These are phyloP conservation scores for Linnemannia exigua DNA, from an alignment of 192 early-diverging fungal species.

Conservation along the genomic window DNA sequence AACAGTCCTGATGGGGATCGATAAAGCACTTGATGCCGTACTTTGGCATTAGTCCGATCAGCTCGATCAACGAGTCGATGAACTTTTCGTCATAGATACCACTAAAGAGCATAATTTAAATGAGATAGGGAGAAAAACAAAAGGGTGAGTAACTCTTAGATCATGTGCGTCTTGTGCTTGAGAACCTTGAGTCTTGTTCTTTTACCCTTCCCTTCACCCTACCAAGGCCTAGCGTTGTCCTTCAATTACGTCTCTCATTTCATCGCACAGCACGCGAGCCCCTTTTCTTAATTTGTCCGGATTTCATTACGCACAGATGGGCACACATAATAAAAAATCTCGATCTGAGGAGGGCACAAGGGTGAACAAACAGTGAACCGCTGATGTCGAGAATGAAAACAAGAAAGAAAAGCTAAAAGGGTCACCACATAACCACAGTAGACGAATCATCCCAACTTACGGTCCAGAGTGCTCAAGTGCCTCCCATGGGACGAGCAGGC, in stretches of 20 bases:
- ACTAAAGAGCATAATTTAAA: conserved; percentile 21
- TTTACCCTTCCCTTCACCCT: background rate
- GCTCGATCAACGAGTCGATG: conserved; percentile 78
- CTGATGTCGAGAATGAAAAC: background rate
- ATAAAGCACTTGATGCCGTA: conserved; percentile 90
- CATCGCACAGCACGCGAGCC: conserved; percentile 6
- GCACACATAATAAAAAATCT: background rate
- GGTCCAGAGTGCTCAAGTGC: conserved; percentile 83
- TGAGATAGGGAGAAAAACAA: background rate
- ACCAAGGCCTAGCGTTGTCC: background rate
- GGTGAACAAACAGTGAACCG: background rate
- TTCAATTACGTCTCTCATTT: background rate
- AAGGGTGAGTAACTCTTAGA: background rate
- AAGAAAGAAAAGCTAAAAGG: background rate
- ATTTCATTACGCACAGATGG: background rate
- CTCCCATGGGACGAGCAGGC: conserved; percentile 87
- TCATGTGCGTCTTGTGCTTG: too few relatives aligned
- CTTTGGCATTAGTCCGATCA: conserved; percentile 74
- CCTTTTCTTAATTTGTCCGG: background rate
- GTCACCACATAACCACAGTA: background rate
- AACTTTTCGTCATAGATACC: conserved; percentile 86
- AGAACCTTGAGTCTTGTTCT: background rate
- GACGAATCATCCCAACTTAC: conserved; percentile 40
- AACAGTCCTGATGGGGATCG: conserved; percentile 92
- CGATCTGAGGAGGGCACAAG: background rate